Evolutionary conservation across 2,329 filamentous ascomycete genomes (phyloP).

Genomic region (Scytalidium sp.): DNA sequence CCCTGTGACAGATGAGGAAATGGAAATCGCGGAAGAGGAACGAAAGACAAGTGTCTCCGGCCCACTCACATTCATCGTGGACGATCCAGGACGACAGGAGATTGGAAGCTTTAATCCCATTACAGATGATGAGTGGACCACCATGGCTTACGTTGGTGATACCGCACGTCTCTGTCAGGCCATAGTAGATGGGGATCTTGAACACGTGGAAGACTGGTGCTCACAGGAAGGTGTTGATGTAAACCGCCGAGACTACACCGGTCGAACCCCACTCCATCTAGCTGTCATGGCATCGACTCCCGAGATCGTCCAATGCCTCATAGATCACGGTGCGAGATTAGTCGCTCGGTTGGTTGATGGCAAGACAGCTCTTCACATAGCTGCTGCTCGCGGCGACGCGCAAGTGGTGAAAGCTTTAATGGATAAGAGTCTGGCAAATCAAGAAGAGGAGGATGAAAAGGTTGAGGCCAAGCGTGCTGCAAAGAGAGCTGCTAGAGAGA

Average conservation of each 20-base stretch:
- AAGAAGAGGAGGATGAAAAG: constrained; percentile 62
- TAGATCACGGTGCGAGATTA: constrained; percentile 70
- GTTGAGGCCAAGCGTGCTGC: constrained; percentile 39
- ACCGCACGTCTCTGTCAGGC: constrained; percentile 75
- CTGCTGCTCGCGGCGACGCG: constrained; percentile 64
- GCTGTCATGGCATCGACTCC: constrained; percentile 67
- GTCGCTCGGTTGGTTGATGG: constrained; percentile 76
- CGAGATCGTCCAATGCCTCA: constrained; percentile 67
- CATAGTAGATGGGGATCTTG: constrained; percentile 71
- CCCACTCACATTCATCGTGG: constrained; percentile 69
- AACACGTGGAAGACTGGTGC: constrained; percentile 69
- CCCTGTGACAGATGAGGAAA: constrained; percentile 67
- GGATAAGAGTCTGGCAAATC: constrained; percentile 70
- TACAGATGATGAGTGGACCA: constrained; percentile 81
- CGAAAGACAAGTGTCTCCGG: constrained; percentile 75
- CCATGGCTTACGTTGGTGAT: constrained; percentile 86
- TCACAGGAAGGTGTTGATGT: constrained; percentile 65
- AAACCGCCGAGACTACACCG: constrained; percentile 74
- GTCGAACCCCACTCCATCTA: constrained; percentile 75
- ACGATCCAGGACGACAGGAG: constrained; percentile 76
- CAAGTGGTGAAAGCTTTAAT: constrained; percentile 72
- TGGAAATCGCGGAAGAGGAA: constrained; percentile 68
- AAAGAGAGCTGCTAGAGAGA: constrained; percentile 13
- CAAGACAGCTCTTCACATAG: constrained; percentile 78
- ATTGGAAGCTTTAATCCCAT: constrained; percentile 76